Evolutionary conservation across 495 filamentous ascomycete species (phyloP).

Genomic region (Talaromyces trachyspermus): DNA sequence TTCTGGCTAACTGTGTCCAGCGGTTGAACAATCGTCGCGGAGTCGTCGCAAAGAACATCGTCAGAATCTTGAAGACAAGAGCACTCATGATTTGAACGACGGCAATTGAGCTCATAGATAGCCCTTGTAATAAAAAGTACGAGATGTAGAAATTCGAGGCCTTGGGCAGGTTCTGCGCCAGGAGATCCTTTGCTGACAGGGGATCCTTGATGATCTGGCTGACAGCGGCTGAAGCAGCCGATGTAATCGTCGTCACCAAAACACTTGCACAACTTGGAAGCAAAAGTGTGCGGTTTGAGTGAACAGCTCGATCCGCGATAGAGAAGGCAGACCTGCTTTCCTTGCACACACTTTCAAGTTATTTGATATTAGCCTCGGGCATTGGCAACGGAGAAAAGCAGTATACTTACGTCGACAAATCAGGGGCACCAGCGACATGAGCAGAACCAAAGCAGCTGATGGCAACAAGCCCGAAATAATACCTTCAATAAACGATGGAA

Average conservation of each 20-base stretch:
- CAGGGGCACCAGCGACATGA: conserved; percentile 84
- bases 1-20: conserved; percentile 52
- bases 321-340: conserved; percentile 67
- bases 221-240: conserved; percentile 62
- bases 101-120: conserved; percentile 62
- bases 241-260: conserved; percentile 74
- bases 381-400: neutral
- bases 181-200: conserved; percentile 48
- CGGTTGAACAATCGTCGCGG: conserved; percentile 57
- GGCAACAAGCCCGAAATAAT: conserved; percentile 76
- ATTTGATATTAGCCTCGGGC: conserved; percentile 27
- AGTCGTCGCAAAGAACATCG: conserved; percentile 55
- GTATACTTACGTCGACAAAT: conserved; percentile 60
- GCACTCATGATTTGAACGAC: conserved; percentile 70
- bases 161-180: conserved; percentile 68
- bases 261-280: conserved; percentile 90
- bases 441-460: conserved; percentile 61
- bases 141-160: conserved; percentile 87
- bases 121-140: conserved; percentile 83
- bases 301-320: conserved; percentile 71
- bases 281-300: conserved; percentile 85
- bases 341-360: conserved; percentile 56
- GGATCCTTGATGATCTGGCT: conserved; percentile 59
- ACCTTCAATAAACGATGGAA: conserved; percentile 64
- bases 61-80: conserved; percentile 64